These are phyloP conservation scores for Nakazawaea pomicola DNA, from an alignment of 805 yeast genomes.

Conservation along the genomic window DNA sequence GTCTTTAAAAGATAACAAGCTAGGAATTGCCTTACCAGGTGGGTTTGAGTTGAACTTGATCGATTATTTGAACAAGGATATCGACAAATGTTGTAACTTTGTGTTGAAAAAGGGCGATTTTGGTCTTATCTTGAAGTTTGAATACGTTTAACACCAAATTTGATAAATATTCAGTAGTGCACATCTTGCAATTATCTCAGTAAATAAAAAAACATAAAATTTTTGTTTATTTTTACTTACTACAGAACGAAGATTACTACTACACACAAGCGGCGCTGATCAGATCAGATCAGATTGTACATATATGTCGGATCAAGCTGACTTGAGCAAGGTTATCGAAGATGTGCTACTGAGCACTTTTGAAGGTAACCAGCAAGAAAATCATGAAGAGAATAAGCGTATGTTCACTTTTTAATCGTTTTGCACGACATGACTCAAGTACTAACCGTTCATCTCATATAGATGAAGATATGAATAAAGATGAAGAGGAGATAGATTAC, in stretches of 20 bases:
- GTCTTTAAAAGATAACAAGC: conserved; percentile 13
- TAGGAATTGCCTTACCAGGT: conserved; percentile 13
- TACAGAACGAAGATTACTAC: no score
- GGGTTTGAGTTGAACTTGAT: conserved; percentile 14
- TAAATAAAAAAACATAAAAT: background rate
- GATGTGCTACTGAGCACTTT: conserved; percentile 10
- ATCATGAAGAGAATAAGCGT: background rate
- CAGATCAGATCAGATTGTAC: no score
- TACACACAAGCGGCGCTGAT: no score
- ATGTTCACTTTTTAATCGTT: background rate
- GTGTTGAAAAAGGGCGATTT: conserved; percentile 10
- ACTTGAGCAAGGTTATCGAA: conserved; percentile 7
- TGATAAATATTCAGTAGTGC: background rate
- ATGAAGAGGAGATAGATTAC: conserved; percentile 4
- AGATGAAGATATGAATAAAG: no score
- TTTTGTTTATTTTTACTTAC: background rate
- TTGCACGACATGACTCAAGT: background rate
- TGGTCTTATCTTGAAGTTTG: conserved; percentile 10
- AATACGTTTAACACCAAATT: conserved; percentile 6
- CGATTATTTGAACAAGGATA: conserved; percentile 10
- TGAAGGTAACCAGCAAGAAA: background rate
- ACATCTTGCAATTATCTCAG: background rate
- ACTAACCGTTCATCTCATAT: no score
- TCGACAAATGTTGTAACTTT: conserved; percentile 7
- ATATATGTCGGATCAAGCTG: conserved; percentile 12